These are phyloP conservation scores for Amphicarpaea edgeworthii DNA, from an alignment of 306 rosid genomes.

Conservation along the genomic window DNA sequence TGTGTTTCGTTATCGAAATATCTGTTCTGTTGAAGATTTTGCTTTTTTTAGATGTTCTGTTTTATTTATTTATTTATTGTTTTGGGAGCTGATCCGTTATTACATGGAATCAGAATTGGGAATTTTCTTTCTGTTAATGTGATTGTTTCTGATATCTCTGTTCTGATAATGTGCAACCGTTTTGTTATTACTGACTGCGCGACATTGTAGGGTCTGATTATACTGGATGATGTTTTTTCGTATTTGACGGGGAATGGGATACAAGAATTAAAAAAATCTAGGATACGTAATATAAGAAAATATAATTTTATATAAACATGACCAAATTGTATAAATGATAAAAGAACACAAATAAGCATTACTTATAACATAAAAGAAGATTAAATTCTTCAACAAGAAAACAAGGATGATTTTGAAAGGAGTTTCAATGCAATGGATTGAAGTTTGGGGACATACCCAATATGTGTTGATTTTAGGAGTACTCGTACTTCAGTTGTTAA, in stretches of 20 bases:
- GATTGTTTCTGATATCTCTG: constrained; percentile 31
- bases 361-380: neutral
- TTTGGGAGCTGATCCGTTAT: constrained; percentile 57
- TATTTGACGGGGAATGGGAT: constrained; percentile 19
- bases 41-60: neutral
- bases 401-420: neutral
- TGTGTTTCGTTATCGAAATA: constrained; percentile 6
- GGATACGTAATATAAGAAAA: neutral
- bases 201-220: constrained; percentile 39
- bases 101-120: constrained; percentile 44
- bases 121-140: constrained; percentile 34
- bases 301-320: neutral
- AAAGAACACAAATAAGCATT: neutral
- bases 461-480: neutral
- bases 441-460: neutral
- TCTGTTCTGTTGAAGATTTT: neutral
- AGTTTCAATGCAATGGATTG: neutral
- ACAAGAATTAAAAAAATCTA: neutral
- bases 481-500: neutral
- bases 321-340: neutral
- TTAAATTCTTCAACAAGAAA: neutral
- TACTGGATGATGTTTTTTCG: constrained; percentile 20
- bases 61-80: neutral
- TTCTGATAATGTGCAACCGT: constrained; percentile 40
- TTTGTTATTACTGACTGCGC: constrained; percentile 38